phyloP scores from a whole-genome alignment of 306 rosid genomes.

The Castanea mollissima region DNA sequence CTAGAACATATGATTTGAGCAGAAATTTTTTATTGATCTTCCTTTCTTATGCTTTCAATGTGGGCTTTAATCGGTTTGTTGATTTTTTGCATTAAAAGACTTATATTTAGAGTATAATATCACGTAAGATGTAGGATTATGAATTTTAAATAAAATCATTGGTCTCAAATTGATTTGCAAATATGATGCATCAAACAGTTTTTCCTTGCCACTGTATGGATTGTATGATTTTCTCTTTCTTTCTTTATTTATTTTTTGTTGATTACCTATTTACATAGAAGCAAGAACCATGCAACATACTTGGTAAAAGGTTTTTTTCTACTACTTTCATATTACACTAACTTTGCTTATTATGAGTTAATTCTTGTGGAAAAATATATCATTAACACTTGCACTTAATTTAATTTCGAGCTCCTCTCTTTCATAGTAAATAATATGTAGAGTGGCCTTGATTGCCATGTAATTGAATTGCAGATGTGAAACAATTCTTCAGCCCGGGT shows the following conservation, averaged over 20 bases:
- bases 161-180: background rate
- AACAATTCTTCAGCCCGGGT: conserved; percentile 67
- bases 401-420: background rate
- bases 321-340: background rate
- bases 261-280: background rate
- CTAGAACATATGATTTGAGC: too few species aligned
- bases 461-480: conserved; percentile 59
- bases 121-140: background rate
- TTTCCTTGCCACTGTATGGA: background rate
- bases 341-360: background rate
- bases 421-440: conserved; percentile 4
- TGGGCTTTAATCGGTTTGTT: background rate
- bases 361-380: background rate
- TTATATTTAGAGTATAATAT: background rate
- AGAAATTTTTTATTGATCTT: background rate
- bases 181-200: background rate
- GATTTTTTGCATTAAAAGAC: background rate
- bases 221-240: background rate
- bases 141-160: background rate
- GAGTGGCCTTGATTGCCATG: conserved; percentile 3
- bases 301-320: background rate
- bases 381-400: background rate
- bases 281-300: background rate
- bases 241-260: background rate
- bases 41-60: background rate